Conservation (phyloP, 305 asterid genomes). For the Ilex paraguariensis region DNA sequence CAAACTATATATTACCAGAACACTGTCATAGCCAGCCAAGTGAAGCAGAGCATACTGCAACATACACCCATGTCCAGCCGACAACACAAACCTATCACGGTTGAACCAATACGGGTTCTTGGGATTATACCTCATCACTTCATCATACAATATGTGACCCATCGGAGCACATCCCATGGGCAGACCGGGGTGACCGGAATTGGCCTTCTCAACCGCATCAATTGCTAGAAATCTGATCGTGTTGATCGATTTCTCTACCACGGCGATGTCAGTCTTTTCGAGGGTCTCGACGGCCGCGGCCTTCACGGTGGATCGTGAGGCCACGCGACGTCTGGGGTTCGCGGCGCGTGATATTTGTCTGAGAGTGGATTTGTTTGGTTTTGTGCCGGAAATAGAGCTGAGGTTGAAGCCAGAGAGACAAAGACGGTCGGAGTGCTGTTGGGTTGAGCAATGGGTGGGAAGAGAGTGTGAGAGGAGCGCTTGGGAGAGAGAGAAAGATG, state of each 20-base stretch:
- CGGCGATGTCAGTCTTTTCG: neutral
- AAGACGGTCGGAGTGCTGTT: neutral
- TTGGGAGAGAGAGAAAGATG: neutral
- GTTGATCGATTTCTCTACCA: constrained; percentile 1
- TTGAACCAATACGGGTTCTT: constrained; percentile 2
- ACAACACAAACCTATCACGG: neutral
- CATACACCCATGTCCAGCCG: constrained; percentile 5
- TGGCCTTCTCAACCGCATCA: constrained; percentile 2
- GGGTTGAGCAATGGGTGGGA: neutral
- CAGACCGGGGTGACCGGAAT: constrained; percentile 3
- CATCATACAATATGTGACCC: constrained; percentile 2
- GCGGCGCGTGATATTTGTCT: neutral
- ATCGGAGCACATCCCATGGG: constrained; percentile 3
- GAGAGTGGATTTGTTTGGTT: neutral
- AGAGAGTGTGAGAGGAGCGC: neutral
- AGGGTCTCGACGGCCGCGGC: neutral
- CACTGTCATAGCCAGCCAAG: constrained; percentile 1
- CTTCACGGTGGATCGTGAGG: neutral
- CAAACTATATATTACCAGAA: neutral
- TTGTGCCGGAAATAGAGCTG: neutral
- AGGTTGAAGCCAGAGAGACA: neutral
- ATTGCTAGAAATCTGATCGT: neutral
- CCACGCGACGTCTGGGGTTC: neutral
- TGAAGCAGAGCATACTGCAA: constrained; percentile 2
- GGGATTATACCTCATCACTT: constrained; percentile 1